Conservation (phyloP, 1,284 basidiomycete species). For the Rhodotorula mucilaginosa region DNA sequence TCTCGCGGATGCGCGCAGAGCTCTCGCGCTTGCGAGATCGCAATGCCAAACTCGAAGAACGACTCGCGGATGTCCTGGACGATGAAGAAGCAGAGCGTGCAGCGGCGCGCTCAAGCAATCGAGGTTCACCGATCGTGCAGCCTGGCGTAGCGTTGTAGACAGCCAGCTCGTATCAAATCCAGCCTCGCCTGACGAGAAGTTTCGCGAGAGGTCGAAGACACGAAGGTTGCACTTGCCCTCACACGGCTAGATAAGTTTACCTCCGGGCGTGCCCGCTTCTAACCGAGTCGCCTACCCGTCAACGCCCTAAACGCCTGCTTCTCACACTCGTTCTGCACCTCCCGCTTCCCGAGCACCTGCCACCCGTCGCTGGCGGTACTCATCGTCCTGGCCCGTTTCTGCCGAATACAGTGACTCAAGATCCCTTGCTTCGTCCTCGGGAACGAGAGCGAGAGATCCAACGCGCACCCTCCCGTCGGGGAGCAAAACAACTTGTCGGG, state of each 20-base stretch:
- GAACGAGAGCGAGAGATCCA: conserved; percentile 20
- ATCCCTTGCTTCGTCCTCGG: not conserved
- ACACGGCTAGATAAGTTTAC: not conserved
- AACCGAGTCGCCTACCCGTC: conserved; percentile 22
- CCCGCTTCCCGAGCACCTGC: conserved; percentile 29
- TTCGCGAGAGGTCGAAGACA: too few relatives aligned
- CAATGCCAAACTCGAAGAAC: conserved; percentile 10
- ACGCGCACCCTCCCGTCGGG: conserved; percentile 33
- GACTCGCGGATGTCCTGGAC: conserved; percentile 5
- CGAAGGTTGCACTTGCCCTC: not conserved
- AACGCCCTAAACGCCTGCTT: conserved; percentile 38
- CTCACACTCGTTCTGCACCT: conserved; percentile 28
- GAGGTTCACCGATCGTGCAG: too few relatives aligned
- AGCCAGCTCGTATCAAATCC: too few relatives aligned
- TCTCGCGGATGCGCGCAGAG: not conserved
- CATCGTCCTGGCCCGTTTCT: conserved; percentile 1
- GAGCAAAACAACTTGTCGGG: conserved; percentile 33
- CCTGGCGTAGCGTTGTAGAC: too few relatives aligned
- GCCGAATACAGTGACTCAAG: conserved; percentile 13
- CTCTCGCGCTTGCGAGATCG: not conserved
- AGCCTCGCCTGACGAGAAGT: too few relatives aligned
- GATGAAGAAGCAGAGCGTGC: not conserved
- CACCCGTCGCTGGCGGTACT: conserved; percentile 25
- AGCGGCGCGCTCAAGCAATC: too few relatives aligned
- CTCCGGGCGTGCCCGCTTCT: not conserved